phyloP scores from a whole-genome alignment of 2,329 filamentous ascomycete species.

The Aspergillus piperis region DNA sequence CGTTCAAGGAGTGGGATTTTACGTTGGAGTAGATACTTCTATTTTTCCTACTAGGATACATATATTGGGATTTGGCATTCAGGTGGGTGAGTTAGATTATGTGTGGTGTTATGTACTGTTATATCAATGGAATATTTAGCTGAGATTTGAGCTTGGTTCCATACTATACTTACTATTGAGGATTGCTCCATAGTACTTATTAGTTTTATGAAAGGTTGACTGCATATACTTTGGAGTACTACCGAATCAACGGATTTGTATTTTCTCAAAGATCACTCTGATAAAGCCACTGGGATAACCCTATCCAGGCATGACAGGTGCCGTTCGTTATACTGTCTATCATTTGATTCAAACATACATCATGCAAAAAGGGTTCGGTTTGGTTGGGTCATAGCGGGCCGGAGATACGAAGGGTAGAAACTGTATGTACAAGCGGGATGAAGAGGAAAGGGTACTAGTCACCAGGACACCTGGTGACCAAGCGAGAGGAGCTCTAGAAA shows the following conservation, averaged over 20 bases:
- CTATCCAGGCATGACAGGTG: not conserved
- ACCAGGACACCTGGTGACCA: not conserved
- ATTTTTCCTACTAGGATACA: too few relatives aligned
- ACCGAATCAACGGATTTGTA: not conserved
- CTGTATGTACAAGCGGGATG: not conserved
- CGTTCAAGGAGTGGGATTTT: conserved; percentile 87
- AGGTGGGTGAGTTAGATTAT: too few relatives aligned
- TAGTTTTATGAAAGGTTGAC: too few relatives aligned
- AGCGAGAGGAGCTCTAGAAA: not conserved
- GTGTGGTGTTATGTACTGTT: too few relatives aligned
- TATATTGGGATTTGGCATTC: too few relatives aligned
- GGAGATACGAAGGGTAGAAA: not conserved
- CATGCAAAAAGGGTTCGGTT: not conserved
- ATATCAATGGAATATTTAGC: too few relatives aligned
- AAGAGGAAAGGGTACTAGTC: not conserved
- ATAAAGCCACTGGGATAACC: not conserved
- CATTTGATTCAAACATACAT: conserved; percentile 4
- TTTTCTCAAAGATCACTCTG: not conserved
- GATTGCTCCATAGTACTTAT: too few relatives aligned
- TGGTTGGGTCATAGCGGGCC: not conserved
- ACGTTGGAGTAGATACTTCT: conserved; percentile 49
- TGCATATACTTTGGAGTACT: too few relatives aligned
- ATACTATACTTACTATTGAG: too few relatives aligned
- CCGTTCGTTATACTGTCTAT: not conserved
- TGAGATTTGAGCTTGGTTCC: too few relatives aligned